Percentiles rank a stretch among this genome's conserved stretches.
Conservation (phyloP, 2,329 filamentous ascomycete species). For the Aspergillus novoparasiticus region DNA sequence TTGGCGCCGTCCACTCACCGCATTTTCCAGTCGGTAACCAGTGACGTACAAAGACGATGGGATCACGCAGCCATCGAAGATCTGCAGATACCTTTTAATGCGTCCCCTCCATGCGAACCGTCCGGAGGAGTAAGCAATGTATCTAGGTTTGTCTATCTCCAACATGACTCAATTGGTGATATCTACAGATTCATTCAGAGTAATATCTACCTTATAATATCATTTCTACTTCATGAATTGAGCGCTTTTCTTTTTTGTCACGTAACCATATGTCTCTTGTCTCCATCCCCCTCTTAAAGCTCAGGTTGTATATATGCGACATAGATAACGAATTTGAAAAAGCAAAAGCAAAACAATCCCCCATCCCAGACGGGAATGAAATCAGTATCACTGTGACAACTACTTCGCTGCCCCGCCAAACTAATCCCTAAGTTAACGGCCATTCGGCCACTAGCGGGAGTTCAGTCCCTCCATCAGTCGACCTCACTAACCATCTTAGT, state of each 20-base stretch:
- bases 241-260: neutral
- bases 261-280: neutral
- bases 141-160: neutral
- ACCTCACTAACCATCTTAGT: conserved; percentile 3
- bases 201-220: neutral
- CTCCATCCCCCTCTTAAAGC: neutral
- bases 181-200: neutral
- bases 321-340: neutral
- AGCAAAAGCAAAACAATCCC: neutral
- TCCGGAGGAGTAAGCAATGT: neutral
- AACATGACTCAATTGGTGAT: neutral
- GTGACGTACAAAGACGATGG: neutral
- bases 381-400: conserved; percentile 18
- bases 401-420: conserved; percentile 9
- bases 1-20: conserved; percentile 5
- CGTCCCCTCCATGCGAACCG: conserved; percentile 4
- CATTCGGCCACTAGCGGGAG: conserved; percentile 4
- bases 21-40: conserved; percentile 5
- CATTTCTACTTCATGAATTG: neutral
- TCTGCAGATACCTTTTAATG: conserved; percentile 2
- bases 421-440: conserved; percentile 9
- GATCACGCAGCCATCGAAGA: neutral
- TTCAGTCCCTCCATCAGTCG: conserved; percentile 3
- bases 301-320: neutral
- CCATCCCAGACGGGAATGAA: neutral